Evolutionary conservation across 352 stramenopile genomes (phyloP).

Genomic region (Pseudoperonospora humuli): DNA sequence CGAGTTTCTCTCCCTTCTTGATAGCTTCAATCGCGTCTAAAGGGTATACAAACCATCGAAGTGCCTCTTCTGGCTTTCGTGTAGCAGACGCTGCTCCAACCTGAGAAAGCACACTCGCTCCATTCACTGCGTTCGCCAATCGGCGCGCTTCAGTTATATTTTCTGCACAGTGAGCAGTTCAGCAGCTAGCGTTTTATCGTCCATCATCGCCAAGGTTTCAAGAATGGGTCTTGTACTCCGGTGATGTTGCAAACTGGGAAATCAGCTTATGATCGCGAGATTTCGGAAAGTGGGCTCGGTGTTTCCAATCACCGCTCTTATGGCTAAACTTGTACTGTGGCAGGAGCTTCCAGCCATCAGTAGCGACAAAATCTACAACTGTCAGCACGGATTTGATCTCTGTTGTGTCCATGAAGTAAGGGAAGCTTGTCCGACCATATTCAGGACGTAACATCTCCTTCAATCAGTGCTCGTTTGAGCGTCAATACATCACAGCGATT

Average conservation of each 20-base stretch:
- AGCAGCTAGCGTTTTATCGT: conserved; percentile 25
- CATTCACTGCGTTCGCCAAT: conserved; percentile 24
- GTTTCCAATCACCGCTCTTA: conserved; percentile 91
- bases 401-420: conserved; percentile 73
- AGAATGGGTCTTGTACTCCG: conserved; percentile 20
- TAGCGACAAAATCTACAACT: conserved; percentile 91
- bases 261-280: conserved; percentile 46
- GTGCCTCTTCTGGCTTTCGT: conserved; percentile 50
- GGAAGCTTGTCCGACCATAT: conserved; percentile 92
- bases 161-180: conserved; percentile 33
- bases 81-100: conserved; percentile 28
- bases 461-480: conserved; percentile 84
- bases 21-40: conserved; percentile 77
- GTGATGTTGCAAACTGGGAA: conserved; percentile 36
- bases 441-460: conserved; percentile 93
- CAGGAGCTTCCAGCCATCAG: conserved; percentile 90
- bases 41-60: conserved; percentile 75
- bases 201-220: conserved; percentile 24
- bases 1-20: conserved; percentile 83
- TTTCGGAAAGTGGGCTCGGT: conserved; percentile 51
- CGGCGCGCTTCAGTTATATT: conserved; percentile 32
- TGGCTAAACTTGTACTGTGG: conserved; percentile 94
- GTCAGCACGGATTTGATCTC: conserved; percentile 91
- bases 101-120: conserved; percentile 15
- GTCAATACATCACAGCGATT: conserved; percentile 46